phyloP scores from a whole-genome alignment of 352 stramenopile species.

The Globisporangium carolinianum region DNA sequence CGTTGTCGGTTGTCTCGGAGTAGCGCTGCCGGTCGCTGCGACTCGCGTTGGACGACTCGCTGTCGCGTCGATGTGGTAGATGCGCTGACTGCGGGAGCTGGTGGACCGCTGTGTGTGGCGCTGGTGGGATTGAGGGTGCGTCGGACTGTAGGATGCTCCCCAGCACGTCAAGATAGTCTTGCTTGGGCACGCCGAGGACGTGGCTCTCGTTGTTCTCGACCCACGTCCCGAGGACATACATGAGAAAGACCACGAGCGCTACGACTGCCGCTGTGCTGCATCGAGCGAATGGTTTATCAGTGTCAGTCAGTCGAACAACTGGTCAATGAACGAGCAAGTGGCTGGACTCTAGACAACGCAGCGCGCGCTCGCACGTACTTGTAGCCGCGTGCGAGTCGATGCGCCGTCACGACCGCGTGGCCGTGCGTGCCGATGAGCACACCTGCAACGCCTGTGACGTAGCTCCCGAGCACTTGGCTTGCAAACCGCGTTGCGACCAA shows the following conservation, averaged over 20 bases:
- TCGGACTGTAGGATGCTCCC: constrained; percentile 54
- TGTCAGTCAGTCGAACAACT: background rate
- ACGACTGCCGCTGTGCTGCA: constrained; percentile 37
- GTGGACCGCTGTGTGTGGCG: background rate
- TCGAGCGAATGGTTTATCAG: background rate
- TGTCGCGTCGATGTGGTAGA: background rate
- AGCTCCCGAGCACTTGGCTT: constrained; percentile 54
- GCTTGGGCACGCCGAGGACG: constrained; percentile 48
- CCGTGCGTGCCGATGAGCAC: constrained; percentile 56
- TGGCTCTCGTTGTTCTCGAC: constrained; percentile 77
- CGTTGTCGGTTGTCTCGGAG: background rate
- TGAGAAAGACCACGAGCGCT: constrained; percentile 32
- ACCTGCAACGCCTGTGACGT: constrained; percentile 45
- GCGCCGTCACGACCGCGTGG: constrained; percentile 35
- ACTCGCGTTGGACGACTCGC: background rate
- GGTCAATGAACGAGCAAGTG: too few relatives aligned
- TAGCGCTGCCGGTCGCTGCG: background rate
- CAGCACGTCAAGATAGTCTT: constrained; percentile 58
- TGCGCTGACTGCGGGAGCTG: constrained; percentile 4
- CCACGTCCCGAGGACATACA: constrained; percentile 52
- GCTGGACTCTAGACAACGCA: background rate
- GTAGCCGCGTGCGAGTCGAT: constrained; percentile 35
- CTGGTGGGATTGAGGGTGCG: background rate
- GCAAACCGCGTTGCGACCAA: constrained; percentile 44
- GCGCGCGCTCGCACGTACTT: constrained; percentile 12